phyloP scores from a whole-genome alignment of 192 early-diverging fungal genomes.

The Rhizophagus clarus region DNA sequence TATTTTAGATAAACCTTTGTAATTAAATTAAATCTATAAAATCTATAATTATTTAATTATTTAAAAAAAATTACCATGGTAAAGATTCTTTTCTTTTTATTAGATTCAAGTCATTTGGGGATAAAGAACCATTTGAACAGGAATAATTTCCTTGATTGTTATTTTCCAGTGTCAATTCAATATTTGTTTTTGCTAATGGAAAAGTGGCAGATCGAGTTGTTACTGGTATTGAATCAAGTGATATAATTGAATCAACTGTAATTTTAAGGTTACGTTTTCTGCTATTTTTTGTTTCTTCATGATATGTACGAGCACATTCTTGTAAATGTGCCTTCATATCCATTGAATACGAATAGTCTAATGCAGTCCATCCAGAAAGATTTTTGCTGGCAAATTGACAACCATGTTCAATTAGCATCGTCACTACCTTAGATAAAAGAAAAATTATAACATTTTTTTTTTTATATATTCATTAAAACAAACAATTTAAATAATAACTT shows the following conservation, averaged over 20 bases:
- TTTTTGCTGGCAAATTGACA: slow-evolving; percentile 21
- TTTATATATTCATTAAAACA: neutral
- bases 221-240: slow-evolving; percentile 9
- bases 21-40: neutral
- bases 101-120: slow-evolving; percentile 5
- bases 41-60: neutral
- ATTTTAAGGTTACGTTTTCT: slow-evolving; percentile 25
- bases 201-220: slow-evolving; percentile 26
- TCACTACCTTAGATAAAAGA: slow-evolving; percentile 9
- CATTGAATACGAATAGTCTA: slow-evolving; percentile 29
- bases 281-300: slow-evolving; percentile 14
- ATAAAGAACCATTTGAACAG: slow-evolving; percentile 15
- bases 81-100: slow-evolving; percentile 23
- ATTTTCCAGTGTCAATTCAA: neutral
- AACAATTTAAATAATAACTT: neutral
- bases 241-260: slow-evolving; percentile 23
- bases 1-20: too few relatives aligned
- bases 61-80: neutral
- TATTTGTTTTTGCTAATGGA: neutral
- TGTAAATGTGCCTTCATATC: slow-evolving; percentile 21
- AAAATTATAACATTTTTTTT: neutral
- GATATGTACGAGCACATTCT: slow-evolving; percentile 20
- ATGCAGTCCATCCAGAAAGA: slow-evolving; percentile 25
- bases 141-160: neutral
- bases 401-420: slow-evolving; percentile 25